phyloP scores from a whole-genome alignment of 305 asterid species.

The Fraxinus latifolia region DNA sequence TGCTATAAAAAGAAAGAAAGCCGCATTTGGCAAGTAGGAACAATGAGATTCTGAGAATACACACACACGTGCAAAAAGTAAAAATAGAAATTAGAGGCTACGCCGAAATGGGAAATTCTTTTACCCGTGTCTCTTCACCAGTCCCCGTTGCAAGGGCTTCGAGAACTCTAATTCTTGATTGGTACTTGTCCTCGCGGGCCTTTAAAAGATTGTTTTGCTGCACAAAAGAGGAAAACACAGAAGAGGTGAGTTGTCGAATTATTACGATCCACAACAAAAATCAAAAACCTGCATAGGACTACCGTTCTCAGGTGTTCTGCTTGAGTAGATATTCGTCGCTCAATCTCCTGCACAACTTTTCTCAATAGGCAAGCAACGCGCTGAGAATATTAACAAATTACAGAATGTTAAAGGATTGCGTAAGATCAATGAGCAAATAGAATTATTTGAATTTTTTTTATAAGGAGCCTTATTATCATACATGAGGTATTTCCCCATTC shows the following conservation, averaged over 20 bases:
- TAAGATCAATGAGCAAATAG: neutral
- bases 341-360: slow-evolving; percentile 95
- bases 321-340: slow-evolving; percentile 84
- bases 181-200: slow-evolving; percentile 95
- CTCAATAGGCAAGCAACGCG: slow-evolving; percentile 84
- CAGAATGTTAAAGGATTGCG: slow-evolving; percentile 7
- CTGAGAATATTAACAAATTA: slow-evolving; percentile 37
- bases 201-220: slow-evolving; percentile 90
- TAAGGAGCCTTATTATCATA: slow-evolving; percentile 31
- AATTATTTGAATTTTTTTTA: neutral
- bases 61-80: neutral
- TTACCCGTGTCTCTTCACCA: slow-evolving; percentile 73
- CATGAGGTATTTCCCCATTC: slow-evolving; percentile 88
- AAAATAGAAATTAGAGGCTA: neutral
- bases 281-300: slow-evolving; percentile 6
- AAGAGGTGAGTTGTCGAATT: slow-evolving; percentile 10
- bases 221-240: slow-evolving; percentile 12
- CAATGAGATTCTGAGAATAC: neutral
- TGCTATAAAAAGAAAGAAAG: slow-evolving; percentile 27
- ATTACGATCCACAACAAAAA: slow-evolving; percentile 4
- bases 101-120: neutral
- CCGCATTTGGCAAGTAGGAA: slow-evolving; percentile 13
- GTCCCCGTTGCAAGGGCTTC: slow-evolving; percentile 90
- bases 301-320: slow-evolving; percentile 86
- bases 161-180: slow-evolving; percentile 83